Evolutionary conservation across 164 flowering plant genomes (phyloP), one percentile per base, ranked within the genome.

Genomic region (Santalum album): DNA sequence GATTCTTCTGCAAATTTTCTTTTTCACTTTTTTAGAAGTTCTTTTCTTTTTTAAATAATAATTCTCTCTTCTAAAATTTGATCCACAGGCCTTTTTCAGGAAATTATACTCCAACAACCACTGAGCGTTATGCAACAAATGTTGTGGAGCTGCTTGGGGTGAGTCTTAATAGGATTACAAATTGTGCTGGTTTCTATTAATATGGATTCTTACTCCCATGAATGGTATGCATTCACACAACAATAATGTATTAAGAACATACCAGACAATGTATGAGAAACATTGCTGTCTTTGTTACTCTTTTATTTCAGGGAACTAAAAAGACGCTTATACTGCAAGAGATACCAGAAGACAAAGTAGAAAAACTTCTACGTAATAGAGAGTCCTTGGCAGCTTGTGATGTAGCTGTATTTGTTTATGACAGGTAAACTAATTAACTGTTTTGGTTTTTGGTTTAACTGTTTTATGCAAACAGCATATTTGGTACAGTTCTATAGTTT

Each of bases 401-500:
- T 69, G 71, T 67, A 42, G 71, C 71, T 34, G 62, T 66, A 25
- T 69, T 73, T 55, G 66, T 64, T 14, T 73, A 69, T 59, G 74
- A 73, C 72, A 66, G 77, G 77, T 69, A 49, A 23, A 23, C 4
- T 7, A 4, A 43, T 12, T 43, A 43, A 43, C 5, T n/a, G n/a
- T n/a, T n/a, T n/a, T n/a, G n/a, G n/a, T n/a, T n/a, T n/a, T n/a
- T n/a, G n/a, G n/a, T n/a, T n/a, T n/a, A n/a, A n/a, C n/a, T n/a
- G n/a, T n/a, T n/a, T n/a, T n/a, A n/a, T n/a, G n/a, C n/a, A n/a
- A n/a, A n/a, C n/a, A n/a, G n/a, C n/a, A n/a, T n/a, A n/a, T n/a
- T n/a, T n/a, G n/a, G n/a, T n/a, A n/a, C n/a, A n/a, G n/a, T n/a
- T n/a, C n/a, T n/a, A n/a, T n/a, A n/a, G n/a, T n/a, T n/a, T n/a